Evolutionary conservation across 2,329 filamentous ascomycete genomes (phyloP).

Genomic region (Stagonosporopsis tanaceti): DNA sequence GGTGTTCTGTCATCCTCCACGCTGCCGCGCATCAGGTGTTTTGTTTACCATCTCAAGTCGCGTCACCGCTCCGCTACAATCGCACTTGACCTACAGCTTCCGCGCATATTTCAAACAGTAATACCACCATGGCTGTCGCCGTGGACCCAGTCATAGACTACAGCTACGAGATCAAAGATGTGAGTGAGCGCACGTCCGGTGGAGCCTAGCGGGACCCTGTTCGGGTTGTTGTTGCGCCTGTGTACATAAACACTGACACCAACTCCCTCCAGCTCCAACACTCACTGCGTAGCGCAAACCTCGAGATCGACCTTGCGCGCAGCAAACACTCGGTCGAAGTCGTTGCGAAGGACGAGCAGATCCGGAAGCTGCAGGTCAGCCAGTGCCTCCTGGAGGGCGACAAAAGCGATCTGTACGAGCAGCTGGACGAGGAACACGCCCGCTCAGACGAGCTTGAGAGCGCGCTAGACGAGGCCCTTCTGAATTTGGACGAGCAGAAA

Average conservation of each 20-base stretch:
- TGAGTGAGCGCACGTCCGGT: slow-evolving; percentile 30
- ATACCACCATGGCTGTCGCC: slow-evolving; percentile 35
- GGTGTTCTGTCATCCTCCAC: slow-evolving; percentile 3
- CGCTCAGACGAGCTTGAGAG: slow-evolving; percentile 65
- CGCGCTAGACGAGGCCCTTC: slow-evolving; percentile 58
- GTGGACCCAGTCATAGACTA: slow-evolving; percentile 40
- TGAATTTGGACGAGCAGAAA: slow-evolving; percentile 58
- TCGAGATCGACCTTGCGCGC: slow-evolving; percentile 76
- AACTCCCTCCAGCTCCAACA: slow-evolving; percentile 53
- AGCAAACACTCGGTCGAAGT: slow-evolving; percentile 70
- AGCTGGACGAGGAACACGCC: slow-evolving; percentile 67
- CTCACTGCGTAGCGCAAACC: slow-evolving; percentile 60
- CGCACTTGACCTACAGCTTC: slow-evolving; percentile 20
- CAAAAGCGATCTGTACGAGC: slow-evolving; percentile 71
- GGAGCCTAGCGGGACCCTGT: slow-evolving; percentile 13
- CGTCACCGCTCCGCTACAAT: slow-evolving; percentile 38
- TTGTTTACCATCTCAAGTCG: slow-evolving; percentile 43
- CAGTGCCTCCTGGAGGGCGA: slow-evolving; percentile 76
- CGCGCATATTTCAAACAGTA: slow-evolving; percentile 31
- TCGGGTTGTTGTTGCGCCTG: slow-evolving; percentile 8
- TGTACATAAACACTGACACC: slow-evolving; percentile 24
- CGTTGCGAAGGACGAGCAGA: slow-evolving; percentile 77
- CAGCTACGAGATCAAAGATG: slow-evolving; percentile 46
- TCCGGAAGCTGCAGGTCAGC: slow-evolving; percentile 70
- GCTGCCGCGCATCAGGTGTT: slow-evolving; percentile 28